These are phyloP conservation scores for Naganishia albida DNA, from an alignment of 1,284 basidiomycete species.

Conservation along the genomic window DNA sequence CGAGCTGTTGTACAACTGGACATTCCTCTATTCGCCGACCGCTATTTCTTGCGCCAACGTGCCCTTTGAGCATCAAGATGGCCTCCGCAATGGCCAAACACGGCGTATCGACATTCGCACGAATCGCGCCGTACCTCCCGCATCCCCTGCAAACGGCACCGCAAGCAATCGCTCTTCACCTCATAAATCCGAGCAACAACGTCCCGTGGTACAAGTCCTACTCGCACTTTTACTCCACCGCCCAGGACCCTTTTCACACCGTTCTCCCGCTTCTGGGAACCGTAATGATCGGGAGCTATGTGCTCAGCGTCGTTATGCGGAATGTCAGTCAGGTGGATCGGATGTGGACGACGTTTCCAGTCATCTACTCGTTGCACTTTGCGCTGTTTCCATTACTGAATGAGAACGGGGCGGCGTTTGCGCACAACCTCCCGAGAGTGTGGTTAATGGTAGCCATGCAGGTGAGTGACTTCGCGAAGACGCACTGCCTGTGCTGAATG, in stretches of 20 bases:
- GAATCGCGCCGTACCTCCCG: constrained; percentile 25
- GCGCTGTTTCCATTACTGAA: constrained; percentile 61
- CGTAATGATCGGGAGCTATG: constrained; percentile 35
- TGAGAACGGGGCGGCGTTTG: constrained; percentile 57
- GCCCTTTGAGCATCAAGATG: constrained; percentile 5
- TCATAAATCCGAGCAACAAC: constrained; percentile 16
- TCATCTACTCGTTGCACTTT: constrained; percentile 74
- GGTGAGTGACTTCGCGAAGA: constrained; percentile 51
- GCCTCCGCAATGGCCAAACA: constrained; percentile 7
- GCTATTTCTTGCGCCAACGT: too few species aligned
- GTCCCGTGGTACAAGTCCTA: constrained; percentile 20
- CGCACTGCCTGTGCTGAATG: background rate
- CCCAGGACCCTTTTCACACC: constrained; percentile 26
- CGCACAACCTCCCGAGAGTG: constrained; percentile 62
- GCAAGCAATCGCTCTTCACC: constrained; percentile 22
- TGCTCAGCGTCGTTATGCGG: constrained; percentile 59
- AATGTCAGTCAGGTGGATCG: constrained; percentile 77
- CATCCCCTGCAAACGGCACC: constrained; percentile 24
- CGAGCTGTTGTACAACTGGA: too few species aligned
- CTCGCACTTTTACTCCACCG: constrained; percentile 26
- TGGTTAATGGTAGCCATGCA: constrained; percentile 69
- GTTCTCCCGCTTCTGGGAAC: constrained; percentile 31
- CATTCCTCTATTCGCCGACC: too few species aligned
- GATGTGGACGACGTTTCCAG: constrained; percentile 73
- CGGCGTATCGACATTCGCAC: constrained; percentile 3